Base-by-base conservation (phyloP, 139 green algal genomes). In the Coelastrella sp. region DNA sequence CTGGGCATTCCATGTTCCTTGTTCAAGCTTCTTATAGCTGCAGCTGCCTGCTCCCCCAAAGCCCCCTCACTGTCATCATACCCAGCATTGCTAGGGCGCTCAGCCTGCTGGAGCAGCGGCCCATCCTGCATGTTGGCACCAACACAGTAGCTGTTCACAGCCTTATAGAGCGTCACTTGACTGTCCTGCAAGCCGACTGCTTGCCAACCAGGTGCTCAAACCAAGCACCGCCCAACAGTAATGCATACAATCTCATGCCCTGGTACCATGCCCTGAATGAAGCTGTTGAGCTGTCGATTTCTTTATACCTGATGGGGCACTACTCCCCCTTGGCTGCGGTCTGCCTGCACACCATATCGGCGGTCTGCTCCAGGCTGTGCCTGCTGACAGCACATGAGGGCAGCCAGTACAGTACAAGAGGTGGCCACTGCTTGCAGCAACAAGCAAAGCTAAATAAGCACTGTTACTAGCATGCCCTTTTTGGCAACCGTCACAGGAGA, bases 281-380 rank as follows among this genome's bases (percentile, higher is more conserved):
- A 47, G 32, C 32, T 47, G 32, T 47, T 47, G 32, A 47, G 32
- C 16, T 7, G 64, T 14, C 64, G 16, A 14, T 14, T n/a, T 20
- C 13, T 11, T 71, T 14, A 11, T 17, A 76, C 68, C 68, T 76
- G 68, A 22, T 17, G n/a, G 3, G n/a, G 68, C 17, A 76, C 68
- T 17, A 23, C 68, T 10, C 81, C 81, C 14, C 22, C 81, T 5
- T 76, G 60, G 60, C 81, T 86, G 60, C 10, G 22, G 22, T 75
- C 60, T 23, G 81, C 60, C 81, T 76, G 81, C 61, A 23, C 61
- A 4, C 81, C 81, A 56, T 86, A 86, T 47, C 58, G 68, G 64
- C 13, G 64, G 11, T 14, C 16, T 71, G 64, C 64, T 47, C 32
- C 32, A 47, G 32, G 32, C 32, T 47, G 32, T 47, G 32, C 32